Conservation (phyloP, 345 rosid genomes). For the Citrus mangshanensis region DNA sequence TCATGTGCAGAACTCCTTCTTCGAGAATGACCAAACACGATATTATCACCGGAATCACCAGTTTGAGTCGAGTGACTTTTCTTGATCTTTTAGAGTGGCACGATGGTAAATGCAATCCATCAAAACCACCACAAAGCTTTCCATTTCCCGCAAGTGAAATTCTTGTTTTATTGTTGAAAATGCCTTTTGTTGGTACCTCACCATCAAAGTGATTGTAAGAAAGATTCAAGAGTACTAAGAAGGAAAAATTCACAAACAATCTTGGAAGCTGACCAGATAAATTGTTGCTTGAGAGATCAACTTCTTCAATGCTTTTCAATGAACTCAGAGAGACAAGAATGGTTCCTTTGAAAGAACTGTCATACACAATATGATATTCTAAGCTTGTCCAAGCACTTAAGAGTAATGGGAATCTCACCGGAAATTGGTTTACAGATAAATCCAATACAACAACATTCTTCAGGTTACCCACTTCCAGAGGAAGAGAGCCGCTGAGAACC, state of each 20-base stretch:
- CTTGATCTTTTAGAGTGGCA: neutral
- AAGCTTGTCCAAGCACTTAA: conserved; percentile 8
- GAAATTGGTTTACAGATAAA: conserved; percentile 13
- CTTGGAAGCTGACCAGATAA: conserved; percentile 8
- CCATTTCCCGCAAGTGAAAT: too few species aligned
- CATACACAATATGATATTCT: neutral
- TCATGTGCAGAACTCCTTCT: neutral
- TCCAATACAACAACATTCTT: neutral
- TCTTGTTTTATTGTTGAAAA: neutral
- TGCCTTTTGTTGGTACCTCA: conserved; percentile 11
- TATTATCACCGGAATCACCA: neutral
- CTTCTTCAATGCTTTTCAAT: neutral
- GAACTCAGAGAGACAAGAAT: neutral
- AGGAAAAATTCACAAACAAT: neutral
- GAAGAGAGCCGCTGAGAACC: conserved; percentile 8
- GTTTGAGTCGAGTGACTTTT: neutral
- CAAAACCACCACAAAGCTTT: too few species aligned
- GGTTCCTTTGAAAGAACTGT: conserved; percentile 2
- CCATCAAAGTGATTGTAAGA: conserved; percentile 9
- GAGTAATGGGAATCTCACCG: conserved; percentile 3
- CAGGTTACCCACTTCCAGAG: neutral
- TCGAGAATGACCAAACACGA: neutral
- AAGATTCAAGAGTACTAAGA: conserved; percentile 4
- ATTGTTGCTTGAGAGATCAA: conserved; percentile 18
- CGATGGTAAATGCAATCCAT: neutral